A percentile compares a stretch with the other conserved stretches of the same genome.
Evolutionary conservation across 352 stramenopile species (phyloP).

Genomic region (Globisporangium apiculatum): DNA sequence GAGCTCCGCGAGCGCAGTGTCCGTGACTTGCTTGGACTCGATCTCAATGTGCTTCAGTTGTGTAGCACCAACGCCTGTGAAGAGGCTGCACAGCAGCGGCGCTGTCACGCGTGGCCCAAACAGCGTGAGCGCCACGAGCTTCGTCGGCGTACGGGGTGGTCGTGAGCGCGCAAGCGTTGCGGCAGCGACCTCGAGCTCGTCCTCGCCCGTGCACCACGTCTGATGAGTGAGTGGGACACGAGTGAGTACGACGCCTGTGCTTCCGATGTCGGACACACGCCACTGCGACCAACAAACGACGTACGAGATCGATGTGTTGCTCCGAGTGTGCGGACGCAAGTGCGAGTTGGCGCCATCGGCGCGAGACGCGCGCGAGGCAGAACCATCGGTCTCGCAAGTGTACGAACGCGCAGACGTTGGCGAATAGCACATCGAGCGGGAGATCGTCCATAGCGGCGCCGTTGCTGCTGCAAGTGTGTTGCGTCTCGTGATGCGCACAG

Average conservation of each 20-base stretch:
- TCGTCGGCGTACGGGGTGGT: constrained; percentile 13
- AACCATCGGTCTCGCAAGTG: constrained; percentile 51
- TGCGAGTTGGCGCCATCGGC: constrained; percentile 43
- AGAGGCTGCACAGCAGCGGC: constrained; percentile 31
- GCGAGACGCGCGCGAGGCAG: constrained; percentile 41
- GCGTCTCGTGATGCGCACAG: background rate
- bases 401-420: constrained; percentile 47
- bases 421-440: constrained; percentile 34
- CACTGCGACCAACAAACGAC: constrained; percentile 1
- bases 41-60: constrained; percentile 45
- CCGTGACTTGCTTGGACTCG: constrained; percentile 69
- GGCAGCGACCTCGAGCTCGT: constrained; percentile 44
- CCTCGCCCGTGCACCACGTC: constrained; percentile 66
- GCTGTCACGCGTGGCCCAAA: constrained; percentile 53
- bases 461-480: background rate
- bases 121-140: constrained; percentile 41
- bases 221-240: constrained; percentile 9
- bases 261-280: background rate
- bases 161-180: constrained; percentile 17
- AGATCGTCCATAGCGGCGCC: constrained; percentile 23
- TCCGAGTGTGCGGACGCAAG: constrained; percentile 50
- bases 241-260: background rate
- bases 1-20: constrained; percentile 33
- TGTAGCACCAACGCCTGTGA: constrained; percentile 26
- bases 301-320: constrained; percentile 45